Conservation (phyloP, 2,329 filamentous ascomycete genomes). For the Metarhizium guizhouense region DNA sequence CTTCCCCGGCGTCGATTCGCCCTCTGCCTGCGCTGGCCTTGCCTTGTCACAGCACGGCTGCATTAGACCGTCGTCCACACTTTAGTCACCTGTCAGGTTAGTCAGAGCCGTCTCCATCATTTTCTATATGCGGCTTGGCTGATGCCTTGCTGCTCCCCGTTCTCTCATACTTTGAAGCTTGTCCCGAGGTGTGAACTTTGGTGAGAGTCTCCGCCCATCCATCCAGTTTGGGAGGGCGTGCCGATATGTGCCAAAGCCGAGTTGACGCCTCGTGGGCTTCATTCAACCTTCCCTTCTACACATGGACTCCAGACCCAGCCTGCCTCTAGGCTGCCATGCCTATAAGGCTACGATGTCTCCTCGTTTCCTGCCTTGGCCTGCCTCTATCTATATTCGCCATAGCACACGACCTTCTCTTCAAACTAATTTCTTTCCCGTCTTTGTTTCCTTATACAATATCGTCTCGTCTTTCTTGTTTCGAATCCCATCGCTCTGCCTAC, state of each 20-base stretch:
- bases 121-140: slow-evolving; percentile 16
- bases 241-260: slow-evolving; percentile 1
- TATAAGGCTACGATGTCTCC: slow-evolving; percentile 50
- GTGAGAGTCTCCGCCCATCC: not conserved
- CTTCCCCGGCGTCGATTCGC: no score
- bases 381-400: slow-evolving; percentile 15
- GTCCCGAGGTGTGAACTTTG: not conserved
- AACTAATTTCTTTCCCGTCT: slow-evolving; percentile 7
- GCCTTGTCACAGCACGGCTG: slow-evolving; percentile 14
- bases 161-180: not conserved
- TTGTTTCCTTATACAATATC: slow-evolving; percentile 8
- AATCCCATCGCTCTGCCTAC: not conserved
- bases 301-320: not conserved
- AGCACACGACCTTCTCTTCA: slow-evolving; percentile 10
- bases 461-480: slow-evolving; percentile 1
- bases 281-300: not conserved
- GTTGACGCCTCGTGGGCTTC: slow-evolving; percentile 3
- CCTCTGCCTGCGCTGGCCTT: slow-evolving; percentile 12
- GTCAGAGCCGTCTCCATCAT: slow-evolving; percentile 17
- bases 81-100: slow-evolving; percentile 22
- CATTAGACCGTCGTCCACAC: slow-evolving; percentile 18
- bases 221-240: slow-evolving; percentile 3
- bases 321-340: slow-evolving; percentile 6
- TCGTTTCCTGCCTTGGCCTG: slow-evolving; percentile 19
- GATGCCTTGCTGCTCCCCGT: slow-evolving; percentile 16